Percentiles rank a stretch among this genome's conserved stretches.
Conservation (phyloP, 768 basidiomycete species). For the Pulveroboletus sp. region DNA sequence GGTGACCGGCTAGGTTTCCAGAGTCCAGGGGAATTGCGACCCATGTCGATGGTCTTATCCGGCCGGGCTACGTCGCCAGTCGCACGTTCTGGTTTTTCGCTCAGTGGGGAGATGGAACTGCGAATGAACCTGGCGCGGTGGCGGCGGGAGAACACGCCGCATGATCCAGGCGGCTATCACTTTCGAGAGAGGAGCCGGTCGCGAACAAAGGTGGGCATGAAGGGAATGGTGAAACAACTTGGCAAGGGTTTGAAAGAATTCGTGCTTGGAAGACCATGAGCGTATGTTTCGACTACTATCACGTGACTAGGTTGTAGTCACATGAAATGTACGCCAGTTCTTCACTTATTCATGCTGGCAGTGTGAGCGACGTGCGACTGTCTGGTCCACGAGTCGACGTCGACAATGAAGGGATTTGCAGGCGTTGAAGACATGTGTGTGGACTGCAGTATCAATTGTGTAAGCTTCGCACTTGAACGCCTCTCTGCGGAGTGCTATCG, state of each 20-base stretch:
- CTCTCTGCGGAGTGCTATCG: no score
- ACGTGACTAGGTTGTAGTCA: constrained; percentile 4
- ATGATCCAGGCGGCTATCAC: constrained; percentile 28
- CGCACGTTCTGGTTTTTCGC: constrained; percentile 41
- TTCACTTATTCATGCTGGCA: no score
- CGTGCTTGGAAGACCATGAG: constrained; percentile 24
- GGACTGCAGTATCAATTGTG: constrained; percentile 4
- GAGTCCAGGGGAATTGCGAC: constrained; percentile 19
- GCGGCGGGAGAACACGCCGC: constrained; percentile 27
- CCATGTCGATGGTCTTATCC: constrained; percentile 27
- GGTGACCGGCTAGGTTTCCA: constrained; percentile 18
- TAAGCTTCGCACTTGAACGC: constrained; percentile 5
- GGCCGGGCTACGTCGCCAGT: constrained; percentile 16
- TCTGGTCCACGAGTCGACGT: not conserved
- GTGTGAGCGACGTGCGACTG: no score
- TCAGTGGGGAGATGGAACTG: constrained; percentile 58
- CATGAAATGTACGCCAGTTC: constrained; percentile 3
- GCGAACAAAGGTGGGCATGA: constrained; percentile 17
- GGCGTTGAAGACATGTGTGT: not conserved
- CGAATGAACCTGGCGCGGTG: constrained; percentile 48
- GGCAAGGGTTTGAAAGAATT: constrained; percentile 31
- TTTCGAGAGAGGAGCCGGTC: constrained; percentile 28
- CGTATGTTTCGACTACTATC: not conserved
- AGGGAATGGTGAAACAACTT: constrained; percentile 26
- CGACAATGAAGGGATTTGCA: not conserved